Evolutionary conservation across 2,329 filamentous ascomycete genomes (phyloP), one percentile per base, ranked within the genome.

Genomic region (Beauveria bassiana): DNA sequence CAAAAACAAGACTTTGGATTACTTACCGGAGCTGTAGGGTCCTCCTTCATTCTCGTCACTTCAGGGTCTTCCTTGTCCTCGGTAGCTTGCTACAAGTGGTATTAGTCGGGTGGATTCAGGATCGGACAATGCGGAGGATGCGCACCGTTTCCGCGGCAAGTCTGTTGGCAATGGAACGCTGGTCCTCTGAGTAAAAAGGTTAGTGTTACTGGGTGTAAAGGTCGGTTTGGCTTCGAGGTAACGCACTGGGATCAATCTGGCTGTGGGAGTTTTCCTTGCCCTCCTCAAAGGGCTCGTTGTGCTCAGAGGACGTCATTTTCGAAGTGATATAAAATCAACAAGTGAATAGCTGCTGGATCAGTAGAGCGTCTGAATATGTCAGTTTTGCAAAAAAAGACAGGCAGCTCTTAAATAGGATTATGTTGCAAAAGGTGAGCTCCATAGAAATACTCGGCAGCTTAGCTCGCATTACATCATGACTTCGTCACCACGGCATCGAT

Each of bases 161-260:
- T 70, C 85, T 85, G 79, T 89, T 89, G 71, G 83, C 83, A 58
- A 88, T 87, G 55, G 83, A 77, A 68, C 86, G 79, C 73, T 87
- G 77, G 65, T 89, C 86, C 81, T 89, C 84, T 81, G 65, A 61
- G 14, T 14, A 61, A 61, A 1, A 5, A 14, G 50, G 70, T 64
- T 66, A 65, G 18, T 16, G 26, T 28, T 45, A n/a, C 9, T 24
- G 4, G 9, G 18, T 9, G n/a, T n/a, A 3, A 22, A 10, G 2
- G 7, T 5, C 14, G 45, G 14, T 3, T 26, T 18, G 40, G 20
- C 7, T 34, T 16, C 12, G 16, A 18, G 20, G 24, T 53, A 10
- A 70, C 81, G 63, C 81, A 90, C 88, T 91, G 60, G 89, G 84
- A 72, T 92, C 87, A 61, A 81, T 79, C 63, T 82, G 79, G 65